A percentile compares a stretch with the other conserved stretches of the same genome.
Conservation (phyloP, 768 basidiomycete species). For the Epithele typhae region DNA sequence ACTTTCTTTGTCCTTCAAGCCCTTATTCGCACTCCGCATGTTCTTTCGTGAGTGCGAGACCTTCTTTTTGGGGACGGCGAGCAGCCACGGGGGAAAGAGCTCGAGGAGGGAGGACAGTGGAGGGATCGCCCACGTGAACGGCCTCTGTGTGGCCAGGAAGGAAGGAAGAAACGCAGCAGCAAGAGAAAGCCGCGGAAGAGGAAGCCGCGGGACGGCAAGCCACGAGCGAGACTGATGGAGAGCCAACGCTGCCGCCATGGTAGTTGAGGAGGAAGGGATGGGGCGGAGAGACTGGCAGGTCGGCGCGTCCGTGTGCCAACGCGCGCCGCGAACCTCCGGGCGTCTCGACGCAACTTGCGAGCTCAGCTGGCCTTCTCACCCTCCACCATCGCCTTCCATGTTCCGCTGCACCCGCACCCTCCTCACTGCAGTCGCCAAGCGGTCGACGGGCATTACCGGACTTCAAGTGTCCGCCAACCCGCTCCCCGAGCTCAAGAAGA, state of each 20-base stretch:
- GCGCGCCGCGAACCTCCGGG: conserved; percentile 4
- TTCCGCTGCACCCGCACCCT: conserved; percentile 74
- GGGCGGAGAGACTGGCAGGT: too few species aligned
- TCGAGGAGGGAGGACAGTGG: conserved; percentile 51
- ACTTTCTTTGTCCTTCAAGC: conserved; percentile 93
- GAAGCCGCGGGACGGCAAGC: conserved; percentile 15
- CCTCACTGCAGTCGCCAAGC: conserved; percentile 58
- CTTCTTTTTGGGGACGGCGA: conserved; percentile 94
- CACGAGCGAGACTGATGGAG: conserved; percentile 28
- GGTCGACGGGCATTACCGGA: conserved; percentile 83
- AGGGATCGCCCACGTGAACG: conserved; percentile 35
- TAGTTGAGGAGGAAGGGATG: conserved; percentile 2
- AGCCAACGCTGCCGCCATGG: conserved; percentile 38
- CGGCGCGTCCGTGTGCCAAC: not conserved
- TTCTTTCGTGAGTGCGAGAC: conserved; percentile 89
- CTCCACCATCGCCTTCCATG: conserved; percentile 41
- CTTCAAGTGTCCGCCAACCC: conserved; percentile 82
- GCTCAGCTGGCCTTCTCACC: not conserved
- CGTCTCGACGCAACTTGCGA: conserved; percentile 5
- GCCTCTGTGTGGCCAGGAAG: conserved; percentile 22
- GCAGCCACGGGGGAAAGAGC: conserved; percentile 81
- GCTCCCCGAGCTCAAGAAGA: conserved; percentile 68
- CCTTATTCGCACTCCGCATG: conserved; percentile 95
- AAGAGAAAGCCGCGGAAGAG: conserved; percentile 21
- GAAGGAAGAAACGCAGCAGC: conserved; percentile 18